phyloP scores from a whole-genome alignment of 345 rosid species.

The Combretum micranthum region DNA sequence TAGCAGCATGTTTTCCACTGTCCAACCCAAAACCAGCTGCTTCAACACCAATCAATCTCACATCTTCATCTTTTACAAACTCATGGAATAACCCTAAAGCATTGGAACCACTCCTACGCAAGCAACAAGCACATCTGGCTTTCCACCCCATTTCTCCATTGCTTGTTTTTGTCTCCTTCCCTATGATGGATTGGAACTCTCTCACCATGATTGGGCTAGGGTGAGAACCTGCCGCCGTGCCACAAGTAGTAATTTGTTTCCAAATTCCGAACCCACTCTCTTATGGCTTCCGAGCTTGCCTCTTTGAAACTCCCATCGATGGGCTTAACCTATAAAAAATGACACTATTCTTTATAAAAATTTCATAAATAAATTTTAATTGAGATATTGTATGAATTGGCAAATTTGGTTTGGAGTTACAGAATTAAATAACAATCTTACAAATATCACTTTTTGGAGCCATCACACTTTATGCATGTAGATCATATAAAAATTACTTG shows the following conservation, averaged over 20 bases:
- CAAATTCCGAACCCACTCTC: slow-evolving; percentile 51
- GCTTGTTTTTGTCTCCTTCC: slow-evolving; percentile 80
- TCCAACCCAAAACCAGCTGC: slow-evolving; percentile 79
- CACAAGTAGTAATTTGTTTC: slow-evolving; percentile 43
- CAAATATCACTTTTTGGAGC: no score
- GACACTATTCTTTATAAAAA: neutral
- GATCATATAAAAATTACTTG: no score
- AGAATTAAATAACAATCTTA: no score
- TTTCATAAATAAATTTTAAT: neutral
- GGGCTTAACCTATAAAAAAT: slow-evolving; percentile 34
- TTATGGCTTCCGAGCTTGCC: slow-evolving; percentile 67
- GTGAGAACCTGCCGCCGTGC: slow-evolving; percentile 79
- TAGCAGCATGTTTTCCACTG: slow-evolving; percentile 72
- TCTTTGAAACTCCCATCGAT: slow-evolving; percentile 63
- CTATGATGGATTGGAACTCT: slow-evolving; percentile 79
- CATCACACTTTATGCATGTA: no score
- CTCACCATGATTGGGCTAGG: slow-evolving; percentile 77
- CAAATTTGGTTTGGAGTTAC: no score
- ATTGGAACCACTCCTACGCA: slow-evolving; percentile 80
- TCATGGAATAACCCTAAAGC: slow-evolving; percentile 81
- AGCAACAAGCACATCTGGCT: slow-evolving; percentile 73
- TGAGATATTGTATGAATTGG: neutral
- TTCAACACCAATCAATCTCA: slow-evolving; percentile 73
- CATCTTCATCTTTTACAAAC: slow-evolving; percentile 51
- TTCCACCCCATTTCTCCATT: slow-evolving; percentile 74